Evolutionary conservation across 2,329 filamentous ascomycete species (phyloP), one percentile per base, ranked within the genome.

Genomic region (Fusarium euwallaceae): DNA sequence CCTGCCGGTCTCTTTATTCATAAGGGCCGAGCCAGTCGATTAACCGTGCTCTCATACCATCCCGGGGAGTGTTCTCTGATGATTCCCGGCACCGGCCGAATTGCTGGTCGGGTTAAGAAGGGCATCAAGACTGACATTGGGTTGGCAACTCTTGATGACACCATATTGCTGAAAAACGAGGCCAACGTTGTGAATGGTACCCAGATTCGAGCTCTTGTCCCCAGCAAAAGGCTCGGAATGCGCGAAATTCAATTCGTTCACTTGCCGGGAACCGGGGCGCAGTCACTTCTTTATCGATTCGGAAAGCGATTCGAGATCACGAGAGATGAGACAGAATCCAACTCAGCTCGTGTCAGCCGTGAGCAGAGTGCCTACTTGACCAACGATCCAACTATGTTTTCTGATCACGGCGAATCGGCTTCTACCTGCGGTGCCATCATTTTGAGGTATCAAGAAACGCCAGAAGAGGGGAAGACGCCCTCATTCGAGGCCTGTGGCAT

Each of bases 301-400:
- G 37, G 62, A 24, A 58, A 59, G 61, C 62, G 62, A 16, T 45
- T 64, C 24, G 51, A 29, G 37, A 64, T 59, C 59, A 20, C 27
- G 2, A 59, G 39, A 7, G 36, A 58, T 8, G 9, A 16, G 12
- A 20, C 14, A 9, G 17, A 24, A 9, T 8, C 22, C 34, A 20
- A 5, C 27, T 55, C 29, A 34, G 22, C 9, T 41, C 24, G 9
- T 34, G 12, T 64, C 24, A 41, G 61, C 34, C 43, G 22, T 29
- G 36, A 22, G 27, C 48, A 43, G 36, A 39, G 61, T 20, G 45
- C 29, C n/a, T 56, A 56, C 24, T 24, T 64, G 9, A 56, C 48
- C 6, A 64, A 27, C 17, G 20, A 64, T 17, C 36, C 36, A n/a
- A 4, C 12, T 17, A 22, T 7, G 3, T 56, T 64, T 41, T 41